Evolutionary conservation across 495 filamentous ascomycete species (phyloP).

Genomic region (Aspergillus funiculosus): DNA sequence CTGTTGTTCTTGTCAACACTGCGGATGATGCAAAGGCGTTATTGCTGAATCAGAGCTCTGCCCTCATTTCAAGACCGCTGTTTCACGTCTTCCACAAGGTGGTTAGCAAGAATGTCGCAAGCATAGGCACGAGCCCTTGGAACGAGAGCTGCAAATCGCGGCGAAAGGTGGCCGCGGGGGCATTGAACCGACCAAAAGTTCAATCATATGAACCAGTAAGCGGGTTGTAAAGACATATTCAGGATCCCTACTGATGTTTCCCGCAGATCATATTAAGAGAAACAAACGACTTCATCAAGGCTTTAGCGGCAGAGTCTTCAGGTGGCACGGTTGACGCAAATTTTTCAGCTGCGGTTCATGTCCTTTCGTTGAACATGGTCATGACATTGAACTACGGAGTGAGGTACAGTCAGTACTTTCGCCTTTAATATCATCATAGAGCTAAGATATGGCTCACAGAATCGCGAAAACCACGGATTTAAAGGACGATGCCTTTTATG

Average conservation of each 20-base stretch:
- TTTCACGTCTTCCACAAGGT: conserved; percentile 4
- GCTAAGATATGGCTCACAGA: too few species aligned
- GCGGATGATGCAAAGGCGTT: not conserved
- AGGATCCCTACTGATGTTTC: not conserved
- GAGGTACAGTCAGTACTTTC: too few species aligned
- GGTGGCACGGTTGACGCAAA: not conserved
- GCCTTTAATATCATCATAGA: too few species aligned
- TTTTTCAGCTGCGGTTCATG: not conserved
- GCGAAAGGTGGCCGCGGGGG: not conserved
- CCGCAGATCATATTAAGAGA: not conserved
- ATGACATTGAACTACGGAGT: conserved; percentile 5
- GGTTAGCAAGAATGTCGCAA: not conserved
- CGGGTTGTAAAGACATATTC: too few species aligned
- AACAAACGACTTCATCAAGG: conserved; percentile 1
- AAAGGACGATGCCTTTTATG: conserved; percentile 25
- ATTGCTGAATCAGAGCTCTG: not conserved
- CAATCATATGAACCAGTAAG: not conserved
- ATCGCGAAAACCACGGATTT: not conserved
- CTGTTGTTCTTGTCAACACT: conserved; percentile 2
- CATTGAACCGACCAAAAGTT: conserved; percentile 5
- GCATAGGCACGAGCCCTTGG: conserved; percentile 2
- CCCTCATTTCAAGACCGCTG: not conserved
- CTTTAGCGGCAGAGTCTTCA: not conserved
- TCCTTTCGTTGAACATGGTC: not conserved
- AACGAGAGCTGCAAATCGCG: not conserved